phyloP scores from a whole-genome alignment of 441 rosid genomes.

The Geranium incanum region DNA sequence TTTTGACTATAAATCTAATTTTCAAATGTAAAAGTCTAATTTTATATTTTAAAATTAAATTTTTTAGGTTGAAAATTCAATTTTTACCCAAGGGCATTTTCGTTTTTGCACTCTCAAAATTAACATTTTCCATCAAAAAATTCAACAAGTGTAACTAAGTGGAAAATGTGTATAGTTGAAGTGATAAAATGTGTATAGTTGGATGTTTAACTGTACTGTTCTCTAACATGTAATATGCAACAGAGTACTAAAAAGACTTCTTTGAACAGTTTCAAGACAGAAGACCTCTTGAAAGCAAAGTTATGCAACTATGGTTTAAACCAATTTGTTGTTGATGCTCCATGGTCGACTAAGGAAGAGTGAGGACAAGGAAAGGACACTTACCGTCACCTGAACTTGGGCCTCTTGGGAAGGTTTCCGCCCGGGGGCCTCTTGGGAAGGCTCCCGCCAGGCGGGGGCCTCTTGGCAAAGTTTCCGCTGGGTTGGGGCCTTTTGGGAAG shows the following conservation, averaged over 20 bases:
- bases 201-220: no score
- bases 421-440: slow-evolving; percentile 1
- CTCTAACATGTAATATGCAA: no score
- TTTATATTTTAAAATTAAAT: no score
- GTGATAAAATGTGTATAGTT: no score
- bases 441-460: slow-evolving; percentile 5
- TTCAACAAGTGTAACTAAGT: no score
- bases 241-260: not conserved
- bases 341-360: not conserved
- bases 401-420: not conserved
- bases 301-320: not conserved
- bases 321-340: not conserved
- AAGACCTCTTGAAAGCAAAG: not conserved
- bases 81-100: no score
- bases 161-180: no score
- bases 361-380: not conserved
- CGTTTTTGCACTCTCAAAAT: no score
- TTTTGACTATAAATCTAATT: no score
- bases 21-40: no score
- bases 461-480: not conserved
- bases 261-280: not conserved
- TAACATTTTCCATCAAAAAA: no score
- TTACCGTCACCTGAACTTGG: not conserved
- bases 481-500: not conserved
- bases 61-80: no score